phyloP scores from a whole-genome alignment of 495 filamentous ascomycete genomes.

The Rhypophila decipiens region DNA sequence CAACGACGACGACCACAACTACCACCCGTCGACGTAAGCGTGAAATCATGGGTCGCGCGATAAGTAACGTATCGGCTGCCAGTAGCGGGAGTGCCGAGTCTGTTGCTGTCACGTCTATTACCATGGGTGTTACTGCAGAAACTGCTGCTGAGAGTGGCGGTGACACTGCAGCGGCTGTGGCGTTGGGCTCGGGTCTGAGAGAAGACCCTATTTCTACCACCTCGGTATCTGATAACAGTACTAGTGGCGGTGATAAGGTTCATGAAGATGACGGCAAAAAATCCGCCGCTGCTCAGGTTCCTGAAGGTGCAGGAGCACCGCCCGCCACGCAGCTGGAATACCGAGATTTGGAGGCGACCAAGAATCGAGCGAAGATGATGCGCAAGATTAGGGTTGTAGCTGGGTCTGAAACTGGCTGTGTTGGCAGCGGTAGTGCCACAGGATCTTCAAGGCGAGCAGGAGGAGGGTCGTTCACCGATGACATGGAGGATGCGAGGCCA shows the following conservation, averaged over 20 bases:
- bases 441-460: too few species aligned
- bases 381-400: too few species aligned
- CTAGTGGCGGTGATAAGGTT: not conserved
- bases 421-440: too few species aligned
- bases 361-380: slow-evolving; percentile 13
- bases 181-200: not conserved
- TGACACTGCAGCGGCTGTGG: not conserved
- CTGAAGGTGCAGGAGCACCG: too few species aligned
- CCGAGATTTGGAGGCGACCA: slow-evolving; percentile 35
- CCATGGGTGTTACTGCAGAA: too few species aligned
- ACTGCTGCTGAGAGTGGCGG: not conserved
- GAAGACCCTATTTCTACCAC: too few species aligned
- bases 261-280: not conserved
- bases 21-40: slow-evolving; percentile 27
- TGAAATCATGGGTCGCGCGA: slow-evolving; percentile 42
- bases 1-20: not conserved
- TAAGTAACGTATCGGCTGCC: slow-evolving; percentile 43
- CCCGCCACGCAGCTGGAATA: slow-evolving; percentile 43
- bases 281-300: not conserved
- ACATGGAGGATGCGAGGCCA: too few species aligned
- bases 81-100: slow-evolving; percentile 18
- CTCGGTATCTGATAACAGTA: too few species aligned
- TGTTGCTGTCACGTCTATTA: not conserved
- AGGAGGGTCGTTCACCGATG: too few species aligned
- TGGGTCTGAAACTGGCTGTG: too few species aligned